These are phyloP conservation scores for Tolypocladium paradoxum DNA, from an alignment of 2,329 filamentous ascomycete species.

Conservation along the genomic window DNA sequence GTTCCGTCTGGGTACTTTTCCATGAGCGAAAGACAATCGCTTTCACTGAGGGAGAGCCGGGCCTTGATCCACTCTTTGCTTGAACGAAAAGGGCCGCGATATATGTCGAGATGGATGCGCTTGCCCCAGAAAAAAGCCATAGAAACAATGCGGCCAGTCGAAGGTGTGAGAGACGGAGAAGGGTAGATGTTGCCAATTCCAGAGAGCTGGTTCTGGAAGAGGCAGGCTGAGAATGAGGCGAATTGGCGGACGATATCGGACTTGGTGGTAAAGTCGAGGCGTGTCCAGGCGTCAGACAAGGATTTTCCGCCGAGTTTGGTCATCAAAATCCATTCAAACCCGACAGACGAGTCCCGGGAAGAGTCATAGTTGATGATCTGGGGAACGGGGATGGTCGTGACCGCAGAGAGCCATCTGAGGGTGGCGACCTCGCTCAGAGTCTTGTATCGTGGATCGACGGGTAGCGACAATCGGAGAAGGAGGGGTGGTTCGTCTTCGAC, in stretches of 20 bases:
- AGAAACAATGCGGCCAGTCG: conserved; percentile 20
- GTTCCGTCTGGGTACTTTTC: too few species aligned
- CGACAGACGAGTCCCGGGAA: conserved; percentile 18
- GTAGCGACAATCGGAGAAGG: conserved; percentile 25
- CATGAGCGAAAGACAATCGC: conserved; percentile 1
- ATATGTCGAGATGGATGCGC: conserved; percentile 17
- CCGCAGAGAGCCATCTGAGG: conserved; percentile 17
- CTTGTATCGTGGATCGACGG: conserved; percentile 24
- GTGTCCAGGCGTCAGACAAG: conserved; percentile 17
- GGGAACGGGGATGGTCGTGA: conserved; percentile 22
- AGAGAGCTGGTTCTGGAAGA: conserved; percentile 17
- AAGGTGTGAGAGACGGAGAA: conserved; percentile 1
- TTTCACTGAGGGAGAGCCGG: conserved; percentile 8
- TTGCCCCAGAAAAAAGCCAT: conserved; percentile 21
- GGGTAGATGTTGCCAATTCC: conserved; percentile 9
- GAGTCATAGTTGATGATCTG: conserved; percentile 20
- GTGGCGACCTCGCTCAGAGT: conserved; percentile 28
- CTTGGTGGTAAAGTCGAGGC: conserved; percentile 1
- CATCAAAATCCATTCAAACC: conserved; percentile 32
- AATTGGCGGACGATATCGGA: conserved; percentile 2
- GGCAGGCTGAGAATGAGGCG: background rate
- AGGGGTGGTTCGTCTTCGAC: background rate
- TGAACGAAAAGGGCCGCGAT: conserved; percentile 23
- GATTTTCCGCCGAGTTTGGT: conserved; percentile 14
- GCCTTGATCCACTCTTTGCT: conserved; percentile 24